Evolutionary conservation across 495 filamentous ascomycete genomes (phyloP).

Genomic region (Neurospora sp.): DNA sequence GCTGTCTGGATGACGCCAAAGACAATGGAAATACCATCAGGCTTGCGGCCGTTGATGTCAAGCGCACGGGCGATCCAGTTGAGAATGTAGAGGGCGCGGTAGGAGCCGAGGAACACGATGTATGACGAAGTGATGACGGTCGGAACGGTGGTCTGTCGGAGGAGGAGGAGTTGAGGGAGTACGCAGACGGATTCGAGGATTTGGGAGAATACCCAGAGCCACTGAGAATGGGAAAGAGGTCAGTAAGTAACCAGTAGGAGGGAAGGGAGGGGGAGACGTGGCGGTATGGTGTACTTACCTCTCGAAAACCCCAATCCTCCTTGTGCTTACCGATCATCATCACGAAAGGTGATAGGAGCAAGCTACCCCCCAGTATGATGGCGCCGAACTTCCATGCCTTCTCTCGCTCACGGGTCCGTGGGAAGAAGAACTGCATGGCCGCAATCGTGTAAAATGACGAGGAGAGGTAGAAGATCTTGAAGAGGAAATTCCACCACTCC

Average conservation of each 20-base stretch:
- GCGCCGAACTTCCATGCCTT: slow-evolving; percentile 80
- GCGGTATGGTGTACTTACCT: slow-evolving; percentile 35
- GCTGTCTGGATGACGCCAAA: slow-evolving; percentile 88
- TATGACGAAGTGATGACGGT: slow-evolving; percentile 96
- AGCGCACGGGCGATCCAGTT: slow-evolving; percentile 76
- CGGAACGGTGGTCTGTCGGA: slow-evolving; percentile 88
- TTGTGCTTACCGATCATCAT: slow-evolving; percentile 50
- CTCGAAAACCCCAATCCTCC: slow-evolving; percentile 35
- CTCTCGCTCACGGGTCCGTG: slow-evolving; percentile 82
- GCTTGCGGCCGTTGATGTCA: slow-evolving; percentile 42
- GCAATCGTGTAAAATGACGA: slow-evolving; percentile 81
- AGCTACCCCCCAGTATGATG: slow-evolving; percentile 48
- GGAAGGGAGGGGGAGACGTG: not conserved
- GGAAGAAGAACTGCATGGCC: slow-evolving; percentile 77
- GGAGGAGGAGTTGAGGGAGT: slow-evolving; percentile 80
- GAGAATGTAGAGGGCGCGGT: slow-evolving; percentile 81
- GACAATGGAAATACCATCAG: slow-evolving; percentile 63
- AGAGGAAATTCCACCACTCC: slow-evolving; percentile 52
- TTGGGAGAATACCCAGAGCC: slow-evolving; percentile 75
- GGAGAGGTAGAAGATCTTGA: slow-evolving; percentile 80
- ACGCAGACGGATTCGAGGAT: slow-evolving; percentile 86
- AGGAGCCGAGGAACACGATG: slow-evolving; percentile 76
- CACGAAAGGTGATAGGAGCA: slow-evolving; percentile 54
- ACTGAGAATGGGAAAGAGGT: slow-evolving; percentile 33
- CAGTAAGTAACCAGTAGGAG: not conserved